Evolutionary conservation across 768 basidiomycete genomes (phyloP).

Genomic region (Baorangia bicolor): DNA sequence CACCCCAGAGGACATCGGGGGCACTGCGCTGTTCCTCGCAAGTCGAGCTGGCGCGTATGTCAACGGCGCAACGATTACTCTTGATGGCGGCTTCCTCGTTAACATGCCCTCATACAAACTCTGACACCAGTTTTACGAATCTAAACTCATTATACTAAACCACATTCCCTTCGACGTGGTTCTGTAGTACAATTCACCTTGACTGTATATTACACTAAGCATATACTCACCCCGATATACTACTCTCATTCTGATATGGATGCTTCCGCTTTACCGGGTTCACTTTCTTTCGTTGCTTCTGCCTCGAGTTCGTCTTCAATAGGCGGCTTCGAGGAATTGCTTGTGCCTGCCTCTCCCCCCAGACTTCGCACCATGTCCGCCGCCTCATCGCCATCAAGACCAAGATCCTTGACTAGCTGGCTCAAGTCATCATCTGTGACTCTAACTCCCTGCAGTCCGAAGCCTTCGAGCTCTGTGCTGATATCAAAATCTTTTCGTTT

Average conservation of each 20-base stretch:
- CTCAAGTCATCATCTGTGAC: constrained; percentile 74
- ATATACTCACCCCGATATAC: neutral
- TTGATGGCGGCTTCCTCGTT: constrained; percentile 61
- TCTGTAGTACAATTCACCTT: neutral
- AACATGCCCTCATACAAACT: constrained; percentile 36
- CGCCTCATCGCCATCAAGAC: constrained; percentile 75
- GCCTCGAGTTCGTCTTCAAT: constrained; percentile 6
- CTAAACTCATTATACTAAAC: neutral
- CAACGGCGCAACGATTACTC: constrained; percentile 59
- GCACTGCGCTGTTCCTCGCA: constrained; percentile 59
- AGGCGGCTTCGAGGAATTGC: constrained; percentile 9
- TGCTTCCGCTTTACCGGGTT: neutral
- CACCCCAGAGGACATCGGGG: constrained; percentile 62
- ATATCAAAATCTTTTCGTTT: constrained; percentile 62
- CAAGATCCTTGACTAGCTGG: constrained; percentile 71
- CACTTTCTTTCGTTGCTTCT: constrained; percentile 3
- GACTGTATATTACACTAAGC: constrained; percentile 5
- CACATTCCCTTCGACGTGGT: neutral
- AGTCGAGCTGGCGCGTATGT: constrained; percentile 61
- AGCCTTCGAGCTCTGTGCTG: constrained; percentile 65
- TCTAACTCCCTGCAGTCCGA: constrained; percentile 72
- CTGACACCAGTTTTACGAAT: constrained; percentile 11
- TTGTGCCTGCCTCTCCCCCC: constrained; percentile 29
- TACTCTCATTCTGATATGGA: constrained; percentile 2
- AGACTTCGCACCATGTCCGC: constrained; percentile 71